Percentiles rank a stretch among this genome's conserved stretches.
These are phyloP conservation scores for Boletus vermiculosoides DNA, from an alignment of 768 basidiomycete genomes.

Conservation along the genomic window DNA sequence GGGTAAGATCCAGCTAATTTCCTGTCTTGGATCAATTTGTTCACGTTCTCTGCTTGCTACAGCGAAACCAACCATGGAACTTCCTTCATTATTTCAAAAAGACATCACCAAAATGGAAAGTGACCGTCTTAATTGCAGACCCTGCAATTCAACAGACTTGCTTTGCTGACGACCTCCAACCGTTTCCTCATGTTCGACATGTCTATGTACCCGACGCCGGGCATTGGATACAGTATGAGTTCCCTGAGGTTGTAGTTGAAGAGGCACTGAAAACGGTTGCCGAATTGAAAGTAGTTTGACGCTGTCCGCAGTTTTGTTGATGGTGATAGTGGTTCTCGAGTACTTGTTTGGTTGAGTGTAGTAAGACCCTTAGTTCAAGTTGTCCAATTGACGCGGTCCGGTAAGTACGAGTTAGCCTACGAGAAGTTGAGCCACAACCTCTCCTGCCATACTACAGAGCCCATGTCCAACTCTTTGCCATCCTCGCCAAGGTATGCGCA, in stretches of 20 bases:
- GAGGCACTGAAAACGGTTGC: constrained; percentile 2
- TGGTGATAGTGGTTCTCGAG: neutral
- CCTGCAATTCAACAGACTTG: constrained; percentile 6
- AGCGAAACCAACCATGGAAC: constrained; percentile 20
- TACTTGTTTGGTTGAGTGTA: neutral
- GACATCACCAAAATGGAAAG: constrained; percentile 1
- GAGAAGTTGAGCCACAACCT: neutral
- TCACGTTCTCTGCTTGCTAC: neutral
- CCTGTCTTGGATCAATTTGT: neutral
- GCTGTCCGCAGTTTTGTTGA: neutral
- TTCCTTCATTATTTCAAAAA: constrained; percentile 8
- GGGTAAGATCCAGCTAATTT: neutral
- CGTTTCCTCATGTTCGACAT: constrained; percentile 8
- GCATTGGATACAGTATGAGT: constrained; percentile 22
- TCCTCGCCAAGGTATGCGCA: constrained; percentile 22
- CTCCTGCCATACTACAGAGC: neutral
- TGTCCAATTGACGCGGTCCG: neutral
- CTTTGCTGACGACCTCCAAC: constrained; percentile 5
- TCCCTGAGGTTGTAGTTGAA: constrained; percentile 15
- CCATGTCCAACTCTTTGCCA: constrained; percentile 21
- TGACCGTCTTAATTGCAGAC: constrained; percentile 14
- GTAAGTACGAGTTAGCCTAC: neutral
- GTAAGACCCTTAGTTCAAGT: neutral
- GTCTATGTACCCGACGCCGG: constrained; percentile 7
- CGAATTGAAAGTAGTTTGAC: constrained; percentile 1